Base-by-base conservation (phyloP, 306 rosid genomes). In the Malus sieversii region DNA sequence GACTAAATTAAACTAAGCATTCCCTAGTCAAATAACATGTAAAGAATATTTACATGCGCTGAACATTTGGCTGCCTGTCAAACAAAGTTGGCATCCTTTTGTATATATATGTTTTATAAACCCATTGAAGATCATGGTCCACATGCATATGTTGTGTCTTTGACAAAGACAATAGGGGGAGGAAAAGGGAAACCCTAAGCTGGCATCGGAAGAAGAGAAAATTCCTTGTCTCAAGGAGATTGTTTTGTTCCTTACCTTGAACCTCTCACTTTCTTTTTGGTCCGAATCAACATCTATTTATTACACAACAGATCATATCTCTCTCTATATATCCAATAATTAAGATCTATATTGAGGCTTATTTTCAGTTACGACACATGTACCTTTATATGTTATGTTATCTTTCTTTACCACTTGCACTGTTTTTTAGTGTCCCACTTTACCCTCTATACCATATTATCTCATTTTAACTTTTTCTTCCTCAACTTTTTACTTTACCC, bases 141-240 rank as follows among this genome's bases (percentile, higher is more conserved):
- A 80, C 88, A 80, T 78, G 86, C 74, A 72, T 76, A 74, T 48
- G 53, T 32, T 69, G 22, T 44, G 32, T 63, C 69, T 29, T 57
- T 78, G 70, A 82, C 38, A 71, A 35, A 16, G 42, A 72, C 67
- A 78, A 46, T 32, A 55, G 48, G 51, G 67, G 72, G 67, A 10
- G 20, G 20, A 66, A 29, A 66, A 70, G 33, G 46, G 18, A 62
- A 77, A 81, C 70, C 70, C 73, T 70, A 66, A 80, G 87, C 90
- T 87, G 88, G 87, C 90, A 78, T 78, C 75, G 75, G 70, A 65
- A 82, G 33, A 78, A 48, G 77, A 66, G 80, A 48, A 82, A 75
- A 68, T 81, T 85, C 89, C 90, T 77, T 77, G 86, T 84, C 79
- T 83, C 83, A 72, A 60, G 91, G 78, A 79, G 74, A 66, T 15